Evolutionary conservation across 225 moss, liverwort and hornwort species (phyloP), one percentile per base, ranked within the genome.

Genomic region (Polytrichum formosum): DNA sequence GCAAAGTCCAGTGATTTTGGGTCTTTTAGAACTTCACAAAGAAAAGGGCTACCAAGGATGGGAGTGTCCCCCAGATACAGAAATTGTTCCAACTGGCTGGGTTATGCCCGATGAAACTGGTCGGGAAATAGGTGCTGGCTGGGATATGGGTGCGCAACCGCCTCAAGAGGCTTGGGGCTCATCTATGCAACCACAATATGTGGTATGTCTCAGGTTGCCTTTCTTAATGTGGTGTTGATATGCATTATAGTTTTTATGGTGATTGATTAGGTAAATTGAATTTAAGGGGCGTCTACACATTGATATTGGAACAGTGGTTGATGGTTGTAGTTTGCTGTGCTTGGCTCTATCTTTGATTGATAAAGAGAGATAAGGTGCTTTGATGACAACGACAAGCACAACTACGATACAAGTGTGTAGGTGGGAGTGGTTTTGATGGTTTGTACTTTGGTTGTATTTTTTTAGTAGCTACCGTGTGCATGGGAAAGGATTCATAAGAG

Each of bases 21-120:
- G 66, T 37, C 66, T 66, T 13, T 9, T 66, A 66, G 66, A 66
- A 46, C 66, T 66, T 35, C 66, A 66, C 33, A 35, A 66, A 26
- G 66, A 35, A n/a, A 66, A 66, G 21, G 66, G 66, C 66, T 66
- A 35, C 25, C 19, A 35, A 66, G 66, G 66, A 46, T 66, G 66
- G 66, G 66, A 66, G 23, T 35, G 35, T 46, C 66, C 66, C n/a
- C 35, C 23, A 1, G 66, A 66, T 46, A 22, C 22, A 20, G 22
- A 53, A 37, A 67, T 67, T 20, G 66, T 67, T 53, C 35, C 66
- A 46, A 35, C 66, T 35, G 66, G 66, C 66, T 67, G 66, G 66
- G 66, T 35, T 53, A 35, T 67, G 66, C 66, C 35, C 9, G 21
- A 33, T 10, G 66, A 67, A 67, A 22, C 17, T 67, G 66, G 66